These are phyloP conservation scores for Zelonia costaricensis DNA, from an alignment of 208 protist species.

Conservation along the genomic window DNA sequence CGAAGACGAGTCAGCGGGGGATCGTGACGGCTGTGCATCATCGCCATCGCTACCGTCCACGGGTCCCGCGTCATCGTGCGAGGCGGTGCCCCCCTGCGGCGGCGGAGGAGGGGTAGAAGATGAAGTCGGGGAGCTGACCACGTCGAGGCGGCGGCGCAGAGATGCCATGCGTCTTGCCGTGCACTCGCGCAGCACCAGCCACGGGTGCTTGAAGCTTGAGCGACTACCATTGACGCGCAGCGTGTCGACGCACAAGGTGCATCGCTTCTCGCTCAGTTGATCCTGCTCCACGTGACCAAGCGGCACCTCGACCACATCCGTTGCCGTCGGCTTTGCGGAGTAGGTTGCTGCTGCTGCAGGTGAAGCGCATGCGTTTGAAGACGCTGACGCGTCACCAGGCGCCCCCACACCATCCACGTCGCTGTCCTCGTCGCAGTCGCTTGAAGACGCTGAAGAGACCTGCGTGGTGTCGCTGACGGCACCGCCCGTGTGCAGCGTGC, in stretches of 20 bases:
- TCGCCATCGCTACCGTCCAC: no score
- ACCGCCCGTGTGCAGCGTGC: not conserved
- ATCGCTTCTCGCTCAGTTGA: constrained; percentile 40
- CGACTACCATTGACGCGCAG: constrained; percentile 49
- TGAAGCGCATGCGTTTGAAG: not conserved
- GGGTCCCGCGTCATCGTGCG: no score
- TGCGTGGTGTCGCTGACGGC: not conserved
- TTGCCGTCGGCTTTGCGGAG: not conserved
- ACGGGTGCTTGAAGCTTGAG: constrained; percentile 36
- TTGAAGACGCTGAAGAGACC: not conserved
- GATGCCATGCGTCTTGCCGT: constrained; percentile 4
- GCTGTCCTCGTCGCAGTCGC: not conserved
- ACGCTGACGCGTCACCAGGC: no score
- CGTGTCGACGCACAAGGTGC: constrained; percentile 67
- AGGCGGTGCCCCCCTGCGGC: no score
- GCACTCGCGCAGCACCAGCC: constrained; percentile 46
- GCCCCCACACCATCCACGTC: no score
- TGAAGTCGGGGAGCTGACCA: no score
- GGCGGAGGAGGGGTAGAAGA: no score
- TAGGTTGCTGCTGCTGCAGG: not conserved
- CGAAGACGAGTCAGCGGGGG: not conserved
- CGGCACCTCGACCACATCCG: constrained; percentile 31
- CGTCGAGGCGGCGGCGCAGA: constrained; percentile 6
- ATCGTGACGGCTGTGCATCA: not conserved
- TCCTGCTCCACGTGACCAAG: constrained; percentile 60